Conservation (phyloP, 805 yeast genomes). For the Yarrowia sp. region DNA sequence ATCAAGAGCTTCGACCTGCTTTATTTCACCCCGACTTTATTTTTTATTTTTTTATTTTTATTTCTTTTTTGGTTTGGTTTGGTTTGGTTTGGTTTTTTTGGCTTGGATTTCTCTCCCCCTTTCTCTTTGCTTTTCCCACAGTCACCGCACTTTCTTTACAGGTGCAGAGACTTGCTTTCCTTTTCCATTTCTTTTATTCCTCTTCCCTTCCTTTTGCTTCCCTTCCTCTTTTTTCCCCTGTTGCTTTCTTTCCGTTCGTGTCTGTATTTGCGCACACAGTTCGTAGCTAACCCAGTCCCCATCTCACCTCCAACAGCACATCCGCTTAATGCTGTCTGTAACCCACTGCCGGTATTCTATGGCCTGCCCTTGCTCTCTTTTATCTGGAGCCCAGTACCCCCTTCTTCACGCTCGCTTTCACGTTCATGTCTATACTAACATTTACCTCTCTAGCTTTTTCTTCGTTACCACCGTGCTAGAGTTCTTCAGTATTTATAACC, state of each 20-base stretch:
- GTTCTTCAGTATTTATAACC: not conserved
- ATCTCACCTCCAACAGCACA: not conserved
- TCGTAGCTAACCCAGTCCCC: conserved; percentile 13
- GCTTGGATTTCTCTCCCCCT: not conserved
- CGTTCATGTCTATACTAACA: conserved; percentile 9
- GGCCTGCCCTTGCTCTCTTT: not conserved
- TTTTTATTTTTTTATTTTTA: not conserved
- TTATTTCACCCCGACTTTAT: not conserved
- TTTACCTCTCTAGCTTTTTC: not conserved
- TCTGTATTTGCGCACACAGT: too few species aligned
- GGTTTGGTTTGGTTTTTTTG: not conserved
- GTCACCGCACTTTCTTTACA: not conserved
- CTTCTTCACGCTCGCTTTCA: not conserved
- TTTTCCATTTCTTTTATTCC: not conserved
- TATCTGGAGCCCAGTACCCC: not conserved
- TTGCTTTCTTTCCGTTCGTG: not conserved
- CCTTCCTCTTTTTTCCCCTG: not conserved
- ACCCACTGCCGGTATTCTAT: not conserved
- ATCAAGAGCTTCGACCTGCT: too few species aligned
- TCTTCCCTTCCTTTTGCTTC: not conserved
- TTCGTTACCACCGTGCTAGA: not conserved
- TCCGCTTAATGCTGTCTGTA: not conserved
- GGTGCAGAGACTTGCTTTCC: too few species aligned
- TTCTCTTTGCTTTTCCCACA: not conserved
- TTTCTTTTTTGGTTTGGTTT: not conserved